Percentiles rank a stretch among this genome's conserved stretches.
Conservation (phyloP, 495 filamentous ascomycete species). For the Aspergillus cavernicola region DNA sequence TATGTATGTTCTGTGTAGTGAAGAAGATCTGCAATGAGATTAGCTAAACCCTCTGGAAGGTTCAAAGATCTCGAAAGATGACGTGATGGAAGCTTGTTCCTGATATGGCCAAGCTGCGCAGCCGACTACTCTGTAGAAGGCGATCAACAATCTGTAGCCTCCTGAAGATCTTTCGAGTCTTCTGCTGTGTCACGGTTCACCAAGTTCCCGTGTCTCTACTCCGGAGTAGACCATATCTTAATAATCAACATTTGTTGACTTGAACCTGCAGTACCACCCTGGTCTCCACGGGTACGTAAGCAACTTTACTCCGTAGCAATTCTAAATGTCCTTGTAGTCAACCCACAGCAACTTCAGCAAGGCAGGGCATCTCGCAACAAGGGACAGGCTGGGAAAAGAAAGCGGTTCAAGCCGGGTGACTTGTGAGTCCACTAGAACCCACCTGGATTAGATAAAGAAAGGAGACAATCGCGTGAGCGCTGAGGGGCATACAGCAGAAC, state of each 20-base stretch:
- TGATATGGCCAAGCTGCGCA: background rate
- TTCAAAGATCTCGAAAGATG: background rate
- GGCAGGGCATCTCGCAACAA: background rate
- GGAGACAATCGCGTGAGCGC: constrained; percentile 7
- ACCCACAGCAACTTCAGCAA: background rate
- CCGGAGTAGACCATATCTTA: too few relatives aligned
- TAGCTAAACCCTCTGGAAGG: too few relatives aligned
- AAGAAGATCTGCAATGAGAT: constrained; percentile 5
- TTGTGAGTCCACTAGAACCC: background rate
- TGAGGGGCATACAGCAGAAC: too few relatives aligned
- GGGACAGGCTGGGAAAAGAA: background rate
- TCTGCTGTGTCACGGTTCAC: constrained; percentile 3
- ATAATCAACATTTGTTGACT: background rate
- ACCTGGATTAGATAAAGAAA: background rate
- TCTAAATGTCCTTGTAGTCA: background rate
- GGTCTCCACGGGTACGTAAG: constrained; percentile 4
- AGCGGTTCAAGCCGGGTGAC: background rate
- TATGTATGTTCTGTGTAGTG: too few relatives aligned
- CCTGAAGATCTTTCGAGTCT: background rate
- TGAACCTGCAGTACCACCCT: background rate
- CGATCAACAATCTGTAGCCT: too few relatives aligned
- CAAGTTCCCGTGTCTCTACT: too few relatives aligned
- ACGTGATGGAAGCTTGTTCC: constrained; percentile 5
- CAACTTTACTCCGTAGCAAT: background rate
- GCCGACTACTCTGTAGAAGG: too few relatives aligned